Evolutionary conservation across 805 yeast genomes (phyloP).

Genomic region (Suhomyces vadensis): DNA sequence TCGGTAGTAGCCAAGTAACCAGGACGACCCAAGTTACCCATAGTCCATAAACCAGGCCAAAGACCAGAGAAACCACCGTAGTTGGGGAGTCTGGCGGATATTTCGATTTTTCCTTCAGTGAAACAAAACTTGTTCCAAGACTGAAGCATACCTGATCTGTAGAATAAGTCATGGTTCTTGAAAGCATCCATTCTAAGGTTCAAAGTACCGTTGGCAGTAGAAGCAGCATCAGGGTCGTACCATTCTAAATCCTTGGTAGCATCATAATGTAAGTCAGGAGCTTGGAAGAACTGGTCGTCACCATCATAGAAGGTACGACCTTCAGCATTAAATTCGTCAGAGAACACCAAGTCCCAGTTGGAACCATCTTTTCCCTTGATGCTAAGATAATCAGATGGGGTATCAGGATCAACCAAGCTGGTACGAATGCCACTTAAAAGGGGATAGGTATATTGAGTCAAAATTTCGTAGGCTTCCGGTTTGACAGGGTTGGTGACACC

Average conservation of each 20-base stretch:
- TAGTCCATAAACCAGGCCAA: slow-evolving; percentile 97
- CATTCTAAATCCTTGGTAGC: slow-evolving; percentile 92
- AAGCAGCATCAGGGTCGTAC: slow-evolving; percentile 90
- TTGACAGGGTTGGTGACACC: slow-evolving; percentile 19
- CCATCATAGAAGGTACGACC: slow-evolving; percentile 90
- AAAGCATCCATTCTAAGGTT: slow-evolving; percentile 76
- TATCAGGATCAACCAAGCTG: slow-evolving; percentile 67
- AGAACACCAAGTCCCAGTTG: slow-evolving; percentile 74
- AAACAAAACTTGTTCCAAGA: slow-evolving; percentile 91
- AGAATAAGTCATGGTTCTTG: slow-evolving; percentile 72
- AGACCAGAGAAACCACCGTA: slow-evolving; percentile 76
- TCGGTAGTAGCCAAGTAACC: slow-evolving; percentile 86
- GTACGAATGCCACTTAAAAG: slow-evolving; percentile 60
- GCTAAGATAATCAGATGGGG: slow-evolving; percentile 54
- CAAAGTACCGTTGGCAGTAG: slow-evolving; percentile 73
- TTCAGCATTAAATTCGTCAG: slow-evolving; percentile 87
- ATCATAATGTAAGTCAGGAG: slow-evolving; percentile 77
- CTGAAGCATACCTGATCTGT: slow-evolving; percentile 90
- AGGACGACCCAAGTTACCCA: slow-evolving; percentile 92
- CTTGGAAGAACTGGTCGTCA: slow-evolving; percentile 91
- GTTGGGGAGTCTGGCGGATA: slow-evolving; percentile 77
- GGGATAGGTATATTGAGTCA: slow-evolving; percentile 61
- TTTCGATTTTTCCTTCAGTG: slow-evolving; percentile 78
- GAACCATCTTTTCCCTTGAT: slow-evolving; percentile 61
- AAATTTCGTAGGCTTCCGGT: slow-evolving; percentile 41